Percentiles rank a stretch among this genome's conserved stretches.
These are phyloP conservation scores for Neopestalotiopsis rosae DNA, from an alignment of 2,329 filamentous ascomycete species.

Conservation along the genomic window DNA sequence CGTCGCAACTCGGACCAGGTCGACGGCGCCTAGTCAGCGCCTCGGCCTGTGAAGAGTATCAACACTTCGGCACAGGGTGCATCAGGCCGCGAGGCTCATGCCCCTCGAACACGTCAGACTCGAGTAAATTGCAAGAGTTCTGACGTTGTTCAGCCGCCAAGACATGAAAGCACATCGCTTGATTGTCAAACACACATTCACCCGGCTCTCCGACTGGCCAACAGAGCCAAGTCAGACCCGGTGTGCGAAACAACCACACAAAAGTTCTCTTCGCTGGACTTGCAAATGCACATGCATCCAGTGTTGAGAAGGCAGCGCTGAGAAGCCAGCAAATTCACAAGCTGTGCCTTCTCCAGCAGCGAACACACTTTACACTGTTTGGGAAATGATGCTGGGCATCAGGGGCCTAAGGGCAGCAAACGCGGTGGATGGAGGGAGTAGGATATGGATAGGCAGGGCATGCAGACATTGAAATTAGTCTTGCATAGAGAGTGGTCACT, in stretches of 20 bases:
- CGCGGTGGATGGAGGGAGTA: neutral
- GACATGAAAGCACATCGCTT: neutral
- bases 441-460: neutral
- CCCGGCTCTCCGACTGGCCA: neutral
- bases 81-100: no score
- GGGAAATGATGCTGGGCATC: neutral
- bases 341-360: neutral
- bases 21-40: no score
- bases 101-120: no score
- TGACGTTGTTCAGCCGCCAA: neutral
- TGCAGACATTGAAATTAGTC: neutral
- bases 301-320: neutral
- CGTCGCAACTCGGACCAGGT: no score
- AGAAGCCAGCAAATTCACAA: neutral
- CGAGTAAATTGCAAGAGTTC: no score
- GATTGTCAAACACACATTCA: neutral
- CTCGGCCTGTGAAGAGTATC: no score
- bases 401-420: neutral
- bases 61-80: no score
- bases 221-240: neutral
- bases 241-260: neutral
- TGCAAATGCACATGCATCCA: neutral
- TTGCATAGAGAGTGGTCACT: neutral
- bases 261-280: neutral
- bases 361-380: neutral